Evolutionary conservation across 2,329 filamentous ascomycete genomes (phyloP).

Genomic region (Alternaria ventricosa): DNA sequence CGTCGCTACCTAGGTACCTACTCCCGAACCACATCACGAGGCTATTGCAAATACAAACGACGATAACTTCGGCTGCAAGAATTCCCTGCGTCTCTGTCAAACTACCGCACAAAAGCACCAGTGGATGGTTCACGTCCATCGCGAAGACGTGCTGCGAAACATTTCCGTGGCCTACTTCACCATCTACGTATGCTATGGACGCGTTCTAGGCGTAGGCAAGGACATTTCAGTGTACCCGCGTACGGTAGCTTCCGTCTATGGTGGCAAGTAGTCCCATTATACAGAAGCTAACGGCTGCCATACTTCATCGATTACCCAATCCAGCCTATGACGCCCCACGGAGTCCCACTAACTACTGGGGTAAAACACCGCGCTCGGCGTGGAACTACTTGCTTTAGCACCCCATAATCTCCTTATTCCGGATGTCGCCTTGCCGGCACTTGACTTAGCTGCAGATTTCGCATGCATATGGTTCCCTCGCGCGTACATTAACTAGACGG

Average conservation of each 20-base stretch:
- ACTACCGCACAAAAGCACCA: background rate
- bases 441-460: background rate
- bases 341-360: background rate
- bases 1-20: background rate
- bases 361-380: background rate
- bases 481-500: background rate
- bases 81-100: background rate
- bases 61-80: slow-evolving; percentile 16
- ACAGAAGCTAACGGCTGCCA: background rate
- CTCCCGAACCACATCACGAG: background rate
- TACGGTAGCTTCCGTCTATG: background rate
- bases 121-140: background rate
- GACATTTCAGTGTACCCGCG: slow-evolving; percentile 4
- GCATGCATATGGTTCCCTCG: background rate
- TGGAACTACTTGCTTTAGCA: background rate
- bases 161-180: background rate
- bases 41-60: background rate
- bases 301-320: background rate
- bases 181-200: background rate
- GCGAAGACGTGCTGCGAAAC: background rate
- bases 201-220: background rate
- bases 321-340: slow-evolving; percentile 1
- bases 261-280: background rate
- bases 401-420: background rate
- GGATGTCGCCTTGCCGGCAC: slow-evolving; percentile 1